Evolutionary conservation across 148 eudicot genomes (phyloP).

Genomic region (Dysphania ambrosioides): DNA sequence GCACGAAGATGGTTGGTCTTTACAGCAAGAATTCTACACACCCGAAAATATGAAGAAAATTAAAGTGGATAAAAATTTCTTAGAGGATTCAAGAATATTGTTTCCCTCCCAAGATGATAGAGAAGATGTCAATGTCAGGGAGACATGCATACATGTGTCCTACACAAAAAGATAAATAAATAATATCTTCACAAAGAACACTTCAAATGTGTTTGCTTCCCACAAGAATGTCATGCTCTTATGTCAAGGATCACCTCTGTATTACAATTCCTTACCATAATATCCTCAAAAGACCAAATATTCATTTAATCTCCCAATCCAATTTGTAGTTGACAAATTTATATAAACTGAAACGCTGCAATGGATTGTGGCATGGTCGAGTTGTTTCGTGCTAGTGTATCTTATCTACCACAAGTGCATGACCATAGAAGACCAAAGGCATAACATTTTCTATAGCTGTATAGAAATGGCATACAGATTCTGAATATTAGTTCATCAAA

Average conservation of each 20-base stretch:
- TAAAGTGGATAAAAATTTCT: not conserved
- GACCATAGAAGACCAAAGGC: too few relatives aligned
- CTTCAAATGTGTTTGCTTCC: too few relatives aligned
- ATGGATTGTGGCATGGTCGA: not conserved
- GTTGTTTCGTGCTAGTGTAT: not conserved
- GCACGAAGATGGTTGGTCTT: not conserved
- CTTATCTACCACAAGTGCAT: not conserved
- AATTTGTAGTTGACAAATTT: too few relatives aligned
- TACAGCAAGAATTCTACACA: not conserved
- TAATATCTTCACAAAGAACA: too few relatives aligned
- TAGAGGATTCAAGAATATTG: not conserved
- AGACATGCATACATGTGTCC: not conserved
- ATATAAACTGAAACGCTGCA: too few relatives aligned
- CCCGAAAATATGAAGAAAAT: not conserved
- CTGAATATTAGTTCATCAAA: not conserved
- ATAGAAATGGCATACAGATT: not conserved
- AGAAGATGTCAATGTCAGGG: not conserved
- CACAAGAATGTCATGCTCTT: too few relatives aligned
- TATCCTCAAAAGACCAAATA: too few relatives aligned
- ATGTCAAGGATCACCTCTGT: too few relatives aligned
- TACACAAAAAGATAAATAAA: too few relatives aligned
- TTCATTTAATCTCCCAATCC: too few relatives aligned
- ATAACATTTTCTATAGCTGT: too few relatives aligned
- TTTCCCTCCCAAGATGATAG: not conserved
- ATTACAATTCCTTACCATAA: too few relatives aligned